Evolutionary conservation across 1,284 basidiomycete genomes (phyloP).

Genomic region (Mycosarcoma maydis): DNA sequence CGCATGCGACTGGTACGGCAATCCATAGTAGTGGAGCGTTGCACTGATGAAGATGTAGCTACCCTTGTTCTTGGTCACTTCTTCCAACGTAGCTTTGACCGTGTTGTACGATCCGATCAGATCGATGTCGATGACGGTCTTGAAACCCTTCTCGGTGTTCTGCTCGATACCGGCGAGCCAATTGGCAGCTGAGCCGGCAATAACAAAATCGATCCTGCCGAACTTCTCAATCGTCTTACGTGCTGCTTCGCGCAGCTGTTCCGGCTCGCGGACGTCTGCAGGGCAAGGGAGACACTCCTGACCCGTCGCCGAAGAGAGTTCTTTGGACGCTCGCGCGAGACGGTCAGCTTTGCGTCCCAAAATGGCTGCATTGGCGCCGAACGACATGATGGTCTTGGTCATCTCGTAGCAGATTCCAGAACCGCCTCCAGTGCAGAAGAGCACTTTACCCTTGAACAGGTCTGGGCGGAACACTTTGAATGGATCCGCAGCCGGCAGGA

Average conservation of each 20-base stretch:
- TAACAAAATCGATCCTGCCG: constrained; percentile 92
- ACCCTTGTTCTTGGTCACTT: constrained; percentile 70
- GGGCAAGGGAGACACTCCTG: constrained; percentile 76
- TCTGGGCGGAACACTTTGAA: constrained; percentile 74
- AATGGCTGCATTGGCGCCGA: constrained; percentile 83
- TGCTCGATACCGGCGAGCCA: constrained; percentile 64
- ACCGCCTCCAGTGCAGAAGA: constrained; percentile 79
- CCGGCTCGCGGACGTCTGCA: constrained; percentile 84
- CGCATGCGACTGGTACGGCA: constrained; percentile 91
- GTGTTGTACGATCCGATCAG: constrained; percentile 92
- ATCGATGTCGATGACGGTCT: constrained; percentile 93
- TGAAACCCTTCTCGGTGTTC: constrained; percentile 72
- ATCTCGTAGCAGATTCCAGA: constrained; percentile 88
- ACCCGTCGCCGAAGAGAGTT: constrained; percentile 78
- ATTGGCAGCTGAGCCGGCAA: constrained; percentile 77
- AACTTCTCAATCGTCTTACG: constrained; percentile 77
- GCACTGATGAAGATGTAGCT: constrained; percentile 91
- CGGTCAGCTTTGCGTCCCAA: constrained; percentile 87
- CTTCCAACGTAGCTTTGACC: constrained; percentile 69
- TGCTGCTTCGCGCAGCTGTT: constrained; percentile 80
- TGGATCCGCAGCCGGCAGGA: constrained; percentile 36
- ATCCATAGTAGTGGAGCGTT: constrained; percentile 86
- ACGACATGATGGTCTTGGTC: constrained; percentile 77
- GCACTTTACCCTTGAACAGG: constrained; percentile 89
- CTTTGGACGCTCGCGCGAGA: constrained; percentile 76